Evolutionary conservation across 2,329 filamentous ascomycete species (phyloP), one percentile per base, ranked within the genome.

Genomic region (Colletotrichum musae): DNA sequence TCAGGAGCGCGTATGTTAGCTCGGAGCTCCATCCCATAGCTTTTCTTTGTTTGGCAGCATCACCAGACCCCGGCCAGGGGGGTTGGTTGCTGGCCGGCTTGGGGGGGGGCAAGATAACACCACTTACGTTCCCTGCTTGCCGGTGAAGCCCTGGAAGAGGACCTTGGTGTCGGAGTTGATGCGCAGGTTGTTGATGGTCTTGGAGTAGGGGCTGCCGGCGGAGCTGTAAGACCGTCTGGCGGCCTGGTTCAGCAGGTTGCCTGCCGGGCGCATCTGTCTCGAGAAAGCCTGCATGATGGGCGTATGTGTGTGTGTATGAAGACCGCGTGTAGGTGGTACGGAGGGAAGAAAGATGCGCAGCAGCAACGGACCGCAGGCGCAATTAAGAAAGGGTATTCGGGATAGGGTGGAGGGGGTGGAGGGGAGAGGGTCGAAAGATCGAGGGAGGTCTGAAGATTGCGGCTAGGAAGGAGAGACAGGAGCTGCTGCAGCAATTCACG

Each of bases 101-200:
- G 59, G 32, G 45, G 59, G 32, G 45, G 16, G 21, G 16, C 39
- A 51, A 41, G 53, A 66, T 57, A 56, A 57, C 57, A 61, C 52
- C 63, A 91, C 92, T 84, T 83, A 94, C 92, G 93, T 95, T 92
- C 94, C 94, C 89, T 97, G 94, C 88, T 94, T 96, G 81, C 95
- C 95, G 66, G 95, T 98, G 84, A 98, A 98, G 75, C 96, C 96
- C 86, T 99, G 96, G 87, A 90, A 98, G 78, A 98, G 87, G 75
- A 99, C 94, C 87, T 96, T 97, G 77, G 96, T 99, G 75, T 98
- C 92, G 81, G 87, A 80, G 84, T 94, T 97, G 87, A 98, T 95
- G 84, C 94, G 93, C 78, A 98, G 90, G 88, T 98, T 98, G 78
- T 92, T 86, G 80, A 92, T 87, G 69, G 93, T 95, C 77, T 89